These are phyloP conservation scores for Pyrrhoderma noxium DNA, from an alignment of 1,284 basidiomycete species.

Conservation along the genomic window DNA sequence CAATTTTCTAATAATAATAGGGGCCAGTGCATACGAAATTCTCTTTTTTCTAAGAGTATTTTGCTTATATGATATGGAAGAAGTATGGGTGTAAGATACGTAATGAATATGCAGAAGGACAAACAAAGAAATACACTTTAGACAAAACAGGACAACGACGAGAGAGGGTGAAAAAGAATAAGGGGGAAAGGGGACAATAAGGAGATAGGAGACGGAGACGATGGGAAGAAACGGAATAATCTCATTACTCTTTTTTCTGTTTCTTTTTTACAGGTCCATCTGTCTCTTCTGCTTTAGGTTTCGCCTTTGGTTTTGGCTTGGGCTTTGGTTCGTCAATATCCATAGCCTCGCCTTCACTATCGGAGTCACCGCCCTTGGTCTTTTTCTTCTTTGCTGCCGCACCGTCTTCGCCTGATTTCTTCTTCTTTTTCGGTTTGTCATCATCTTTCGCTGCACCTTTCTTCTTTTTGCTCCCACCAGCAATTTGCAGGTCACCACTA, in stretches of 20 bases:
- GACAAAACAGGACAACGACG: neutral
- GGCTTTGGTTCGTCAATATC: conserved; percentile 33
- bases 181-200: too few relatives aligned
- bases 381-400: conserved; percentile 37
- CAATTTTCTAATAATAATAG: too few relatives aligned
- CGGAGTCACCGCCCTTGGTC: conserved; percentile 21
- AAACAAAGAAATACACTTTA: neutral
- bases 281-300: conserved; percentile 34
- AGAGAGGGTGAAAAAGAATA: neutral
- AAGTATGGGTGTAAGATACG: too few relatives aligned
- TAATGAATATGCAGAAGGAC: neutral
- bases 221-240: too few relatives aligned
- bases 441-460: conserved; percentile 23
- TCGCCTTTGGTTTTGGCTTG: conserved; percentile 41
- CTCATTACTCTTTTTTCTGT: conserved; percentile 36
- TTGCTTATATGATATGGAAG: too few relatives aligned
- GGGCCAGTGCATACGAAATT: too few relatives aligned
- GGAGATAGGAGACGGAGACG: too few relatives aligned
- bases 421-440: conserved; percentile 23
- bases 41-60: too few relatives aligned
- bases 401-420: conserved; percentile 28
- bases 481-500: conserved; percentile 60
- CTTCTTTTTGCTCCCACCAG: conserved; percentile 39
- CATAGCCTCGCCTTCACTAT: conserved; percentile 24
- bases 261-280: conserved; percentile 69